Evolutionary conservation across 257 asterid species (phyloP).

Genomic region (Solanum virginianum): DNA sequence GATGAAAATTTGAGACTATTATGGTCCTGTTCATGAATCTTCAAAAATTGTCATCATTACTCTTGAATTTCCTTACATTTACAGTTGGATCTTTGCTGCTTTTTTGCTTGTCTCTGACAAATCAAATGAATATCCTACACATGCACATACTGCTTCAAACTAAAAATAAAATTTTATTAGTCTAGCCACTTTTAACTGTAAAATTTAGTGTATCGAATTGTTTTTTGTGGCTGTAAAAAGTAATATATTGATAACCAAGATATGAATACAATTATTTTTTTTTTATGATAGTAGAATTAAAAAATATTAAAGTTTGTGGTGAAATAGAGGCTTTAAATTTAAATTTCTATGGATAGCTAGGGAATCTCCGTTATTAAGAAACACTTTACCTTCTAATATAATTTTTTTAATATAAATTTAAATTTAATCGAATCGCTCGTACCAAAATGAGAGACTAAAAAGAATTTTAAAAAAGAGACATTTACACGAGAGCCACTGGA

Average conservation of each 20-base stretch:
- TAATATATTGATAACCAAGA: background rate
- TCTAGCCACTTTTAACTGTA: no score
- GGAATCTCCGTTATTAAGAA: no score
- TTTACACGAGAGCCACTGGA: background rate
- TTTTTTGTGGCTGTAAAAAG: background rate
- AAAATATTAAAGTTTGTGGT: no score
- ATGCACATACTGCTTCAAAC: no score
- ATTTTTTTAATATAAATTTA: no score
- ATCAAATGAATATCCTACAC: background rate
- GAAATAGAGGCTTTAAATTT: no score
- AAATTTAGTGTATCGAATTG: background rate
- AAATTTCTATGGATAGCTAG: no score
- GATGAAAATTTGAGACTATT: background rate
- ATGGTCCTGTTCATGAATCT: slow-evolving; percentile 8
- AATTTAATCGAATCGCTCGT: no score
- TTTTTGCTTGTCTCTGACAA: background rate
- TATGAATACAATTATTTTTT: background rate
- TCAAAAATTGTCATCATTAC: background rate
- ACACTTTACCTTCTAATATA: no score
- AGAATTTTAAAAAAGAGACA: background rate
- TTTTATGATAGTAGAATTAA: background rate
- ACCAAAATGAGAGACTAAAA: no score
- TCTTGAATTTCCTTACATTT: background rate
- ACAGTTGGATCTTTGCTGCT: background rate
- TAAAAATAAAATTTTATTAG: no score